Base-by-base conservation (phyloP, 2,329 filamentous ascomycete genomes). In the Sclerotinia trifoliorum region DNA sequence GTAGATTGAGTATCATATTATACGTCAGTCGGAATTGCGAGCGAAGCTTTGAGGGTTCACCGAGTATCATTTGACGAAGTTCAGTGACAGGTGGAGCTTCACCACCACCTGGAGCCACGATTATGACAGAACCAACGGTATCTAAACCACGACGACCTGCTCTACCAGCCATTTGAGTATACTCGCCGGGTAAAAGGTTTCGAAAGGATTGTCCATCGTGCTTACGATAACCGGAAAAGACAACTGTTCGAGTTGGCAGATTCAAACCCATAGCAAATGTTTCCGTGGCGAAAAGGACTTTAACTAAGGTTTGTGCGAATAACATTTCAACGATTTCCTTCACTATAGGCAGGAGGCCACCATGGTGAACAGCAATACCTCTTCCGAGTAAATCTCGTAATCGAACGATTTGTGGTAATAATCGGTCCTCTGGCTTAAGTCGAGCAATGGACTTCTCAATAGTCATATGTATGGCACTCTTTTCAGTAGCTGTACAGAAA, bases 181-280 rank as follows among this genome's bases (percentile, higher is more conserved):
- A 99, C 78, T 99, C 95, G 21, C 95, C 95, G 0, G 95, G 94
- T 0, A 97, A 83, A 0, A 99, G 83, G 77, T 97, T 95, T 72
- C 95, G 86, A 81, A 98, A 98, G 5, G 88, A 87, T 74, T 95
- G 91, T 7, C 95, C 95, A 76, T 99, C 95, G 73, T 97, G 94
- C 78, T 99, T 99, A 64, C 95, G 88, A 79, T 95, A 97, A 13
- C 95, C 95, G 15, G 95, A 98, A 79, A 99, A 99, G 2, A 98
- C 94, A 0, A 99, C 95, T 0, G 95, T 99, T 72, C 95, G 87
- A 0, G 95, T 99, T 0, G 95, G 95, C 68, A 99, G 81, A 77
- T 99, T 99, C 44, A 99, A 84, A 39, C 95, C 95, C 94, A 99
- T 99, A 48, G 95, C 95, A 79, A 99, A 99, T 0, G 95, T 99